Evolutionary conservation across 352 stramenopile genomes (phyloP), one percentile per base, ranked within the genome.

Genomic region (Globisporangium orthogonon): DNA sequence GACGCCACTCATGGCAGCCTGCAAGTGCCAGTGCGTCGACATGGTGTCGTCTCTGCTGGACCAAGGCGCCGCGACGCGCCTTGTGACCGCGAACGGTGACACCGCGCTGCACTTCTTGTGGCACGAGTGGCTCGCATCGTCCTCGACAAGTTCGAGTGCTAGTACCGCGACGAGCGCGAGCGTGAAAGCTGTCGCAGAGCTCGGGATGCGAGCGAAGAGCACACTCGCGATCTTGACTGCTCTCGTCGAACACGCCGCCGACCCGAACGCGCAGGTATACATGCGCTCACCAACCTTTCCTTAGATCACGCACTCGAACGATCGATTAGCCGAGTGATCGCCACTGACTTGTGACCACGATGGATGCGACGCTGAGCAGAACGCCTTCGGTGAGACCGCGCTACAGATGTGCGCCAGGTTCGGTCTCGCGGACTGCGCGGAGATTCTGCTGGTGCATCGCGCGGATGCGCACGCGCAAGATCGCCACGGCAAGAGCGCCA

Each of bases 1-100:
- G 31, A 88, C 78, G 10, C 83, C 83, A 4, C 62, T 93, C 3
- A 93, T 93, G 83, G 71, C 63, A 15, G 83, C 83, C 3, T 89
- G 80, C 35, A 66, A 67, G 0, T 64, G 70, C 6, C 66, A 84
- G 52, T 61, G 70, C 47, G 68, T 82, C 11, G 73, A 86, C 2
- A 59, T 93, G 45, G 75, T 80, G 17, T 33, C 10, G 0, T 69
- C 61, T 23, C 56, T 93, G 1, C 52, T 93, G 7, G 67, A 79
- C 1, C 68, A 83, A 50, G 77, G 66, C 2, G 76, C 80, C 3
- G 71, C 64, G 6, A 68, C 78, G 45, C 68, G 82, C 49, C 56
- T 89, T 3, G 50, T 59, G 45, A 91, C 76, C 23, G 80, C 73
- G 0, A 89, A 89, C 48, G 78, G 81, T 14, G 78, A 93, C 61